Evolutionary conservation across 352 stramenopile species (phyloP).

Genomic region (Phytopythium delawarense): DNA sequence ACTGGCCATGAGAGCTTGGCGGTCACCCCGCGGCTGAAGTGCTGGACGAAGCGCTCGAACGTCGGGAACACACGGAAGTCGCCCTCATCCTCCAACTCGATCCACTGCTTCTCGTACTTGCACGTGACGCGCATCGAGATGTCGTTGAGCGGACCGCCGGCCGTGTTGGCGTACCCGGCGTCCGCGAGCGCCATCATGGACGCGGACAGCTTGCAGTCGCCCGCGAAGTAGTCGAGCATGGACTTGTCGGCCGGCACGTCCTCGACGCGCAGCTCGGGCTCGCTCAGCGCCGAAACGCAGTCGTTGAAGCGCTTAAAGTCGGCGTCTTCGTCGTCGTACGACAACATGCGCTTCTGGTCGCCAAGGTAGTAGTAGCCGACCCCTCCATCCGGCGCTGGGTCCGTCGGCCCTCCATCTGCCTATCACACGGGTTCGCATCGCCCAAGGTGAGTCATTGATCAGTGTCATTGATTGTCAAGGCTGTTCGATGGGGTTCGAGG

Average conservation of each 20-base stretch:
- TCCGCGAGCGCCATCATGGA: conserved; percentile 85
- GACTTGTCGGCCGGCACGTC: conserved; percentile 54
- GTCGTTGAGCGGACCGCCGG: conserved; percentile 54
- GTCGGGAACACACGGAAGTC: conserved; percentile 72
- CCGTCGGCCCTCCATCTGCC: conserved; percentile 73
- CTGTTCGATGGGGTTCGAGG: conserved; percentile 2
- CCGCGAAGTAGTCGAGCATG: conserved; percentile 74
- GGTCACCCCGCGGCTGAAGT: conserved; percentile 44
- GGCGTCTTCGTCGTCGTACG: conserved; percentile 56
- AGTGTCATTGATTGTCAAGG: too few relatives aligned
- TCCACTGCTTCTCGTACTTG: conserved; percentile 80
- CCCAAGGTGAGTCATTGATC: too few relatives aligned
- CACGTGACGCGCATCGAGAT: conserved; percentile 80
- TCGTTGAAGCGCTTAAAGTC: conserved; percentile 79
- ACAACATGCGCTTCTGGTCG: conserved; percentile 78
- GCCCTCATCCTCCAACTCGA: conserved; percentile 76
- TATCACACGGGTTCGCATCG: conserved; percentile 11
- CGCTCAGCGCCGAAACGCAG: conserved; percentile 53
- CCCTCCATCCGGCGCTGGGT: conserved; percentile 64
- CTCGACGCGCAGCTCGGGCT: conserved; percentile 53
- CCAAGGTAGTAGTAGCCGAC: conserved; percentile 87
- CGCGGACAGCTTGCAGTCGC: conserved; percentile 40
- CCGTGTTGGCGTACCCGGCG: conserved; percentile 77
- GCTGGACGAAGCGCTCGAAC: conserved; percentile 63
- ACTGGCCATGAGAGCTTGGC: conserved; percentile 58